Evolutionary conservation across 768 basidiomycete genomes (phyloP).

Genomic region (Mycena epipterygia): DNA sequence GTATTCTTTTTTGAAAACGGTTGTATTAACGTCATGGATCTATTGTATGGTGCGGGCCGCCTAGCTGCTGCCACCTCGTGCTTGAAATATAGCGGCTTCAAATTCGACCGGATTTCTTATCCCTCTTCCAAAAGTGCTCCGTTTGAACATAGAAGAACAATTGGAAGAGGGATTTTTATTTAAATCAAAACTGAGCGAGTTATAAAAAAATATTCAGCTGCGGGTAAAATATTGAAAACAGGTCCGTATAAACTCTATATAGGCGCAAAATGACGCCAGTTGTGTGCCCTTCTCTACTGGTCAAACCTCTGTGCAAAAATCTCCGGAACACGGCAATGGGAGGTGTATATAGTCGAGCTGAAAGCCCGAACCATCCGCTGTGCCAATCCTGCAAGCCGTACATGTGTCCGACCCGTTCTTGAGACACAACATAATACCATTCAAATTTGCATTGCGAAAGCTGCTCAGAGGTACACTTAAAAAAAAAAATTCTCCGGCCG

Average conservation of each 20-base stretch:
- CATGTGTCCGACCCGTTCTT: no score
- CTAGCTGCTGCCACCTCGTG: not conserved
- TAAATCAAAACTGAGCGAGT: constrained; percentile 10
- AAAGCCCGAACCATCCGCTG: not conserved
- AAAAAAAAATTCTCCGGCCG: not conserved
- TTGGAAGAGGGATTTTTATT: constrained; percentile 6
- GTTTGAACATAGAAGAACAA: not conserved
- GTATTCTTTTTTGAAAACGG: no score
- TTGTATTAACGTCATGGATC: no score
- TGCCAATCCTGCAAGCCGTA: not conserved
- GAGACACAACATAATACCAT: not conserved
- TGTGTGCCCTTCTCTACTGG: not conserved
- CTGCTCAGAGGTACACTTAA: not conserved
- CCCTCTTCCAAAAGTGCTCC: constrained; percentile 7
- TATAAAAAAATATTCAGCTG: not conserved
- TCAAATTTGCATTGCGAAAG: not conserved
- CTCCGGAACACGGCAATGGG: not conserved
- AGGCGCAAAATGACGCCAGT: constrained; percentile 1
- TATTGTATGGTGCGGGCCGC: constrained; percentile 1
- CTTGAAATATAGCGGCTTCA: not conserved
- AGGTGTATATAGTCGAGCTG: not conserved
- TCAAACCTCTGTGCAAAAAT: not conserved
- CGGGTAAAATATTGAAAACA: not conserved
- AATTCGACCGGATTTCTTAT: not conserved
- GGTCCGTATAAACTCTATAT: not conserved